phyloP scores from a whole-genome alignment of 352 stramenopile genomes.

The Pythium dissimile region DNA sequence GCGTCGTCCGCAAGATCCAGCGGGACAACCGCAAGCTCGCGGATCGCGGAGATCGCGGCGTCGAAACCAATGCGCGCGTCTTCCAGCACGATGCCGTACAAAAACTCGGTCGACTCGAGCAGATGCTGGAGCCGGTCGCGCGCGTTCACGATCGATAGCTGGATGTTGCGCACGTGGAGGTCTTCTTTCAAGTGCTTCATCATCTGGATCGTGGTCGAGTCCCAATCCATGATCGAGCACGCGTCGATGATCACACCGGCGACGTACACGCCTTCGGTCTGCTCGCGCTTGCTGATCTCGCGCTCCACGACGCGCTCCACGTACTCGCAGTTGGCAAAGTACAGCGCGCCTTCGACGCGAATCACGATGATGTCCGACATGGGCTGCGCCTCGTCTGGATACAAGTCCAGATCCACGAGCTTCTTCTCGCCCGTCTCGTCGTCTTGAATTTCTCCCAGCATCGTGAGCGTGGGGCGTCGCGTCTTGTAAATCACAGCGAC shows the following conservation, averaged over 20 bases:
- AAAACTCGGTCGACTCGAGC: slow-evolving; percentile 60
- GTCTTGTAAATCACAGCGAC: slow-evolving; percentile 63
- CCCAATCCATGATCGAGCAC: slow-evolving; percentile 78
- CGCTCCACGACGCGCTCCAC: slow-evolving; percentile 47
- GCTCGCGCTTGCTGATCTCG: slow-evolving; percentile 39
- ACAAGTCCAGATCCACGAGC: slow-evolving; percentile 48
- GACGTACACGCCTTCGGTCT: slow-evolving; percentile 35
- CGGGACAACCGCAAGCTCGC: slow-evolving; percentile 19
- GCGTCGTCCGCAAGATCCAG: neutral
- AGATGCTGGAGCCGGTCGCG: slow-evolving; percentile 60
- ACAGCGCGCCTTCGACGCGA: slow-evolving; percentile 50
- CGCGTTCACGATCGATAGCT: slow-evolving; percentile 76
- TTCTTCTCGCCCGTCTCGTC: slow-evolving; percentile 28
- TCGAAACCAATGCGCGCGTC: slow-evolving; percentile 61
- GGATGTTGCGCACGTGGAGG: slow-evolving; percentile 48
- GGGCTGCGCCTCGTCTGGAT: slow-evolving; percentile 32
- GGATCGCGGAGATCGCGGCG: slow-evolving; percentile 62
- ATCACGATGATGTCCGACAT: slow-evolving; percentile 47
- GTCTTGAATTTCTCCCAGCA: slow-evolving; percentile 39
- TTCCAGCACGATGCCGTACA: slow-evolving; percentile 54
- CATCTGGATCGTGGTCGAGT: slow-evolving; percentile 84
- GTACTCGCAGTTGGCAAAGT: slow-evolving; percentile 67
- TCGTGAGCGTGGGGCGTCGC: slow-evolving; percentile 37
- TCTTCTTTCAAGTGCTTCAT: slow-evolving; percentile 77
- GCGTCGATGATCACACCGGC: slow-evolving; percentile 69